Evolutionary conservation across 2,329 filamentous ascomycete species (phyloP), one percentile per base, ranked within the genome.

Genomic region (Fusarium miscanthi): DNA sequence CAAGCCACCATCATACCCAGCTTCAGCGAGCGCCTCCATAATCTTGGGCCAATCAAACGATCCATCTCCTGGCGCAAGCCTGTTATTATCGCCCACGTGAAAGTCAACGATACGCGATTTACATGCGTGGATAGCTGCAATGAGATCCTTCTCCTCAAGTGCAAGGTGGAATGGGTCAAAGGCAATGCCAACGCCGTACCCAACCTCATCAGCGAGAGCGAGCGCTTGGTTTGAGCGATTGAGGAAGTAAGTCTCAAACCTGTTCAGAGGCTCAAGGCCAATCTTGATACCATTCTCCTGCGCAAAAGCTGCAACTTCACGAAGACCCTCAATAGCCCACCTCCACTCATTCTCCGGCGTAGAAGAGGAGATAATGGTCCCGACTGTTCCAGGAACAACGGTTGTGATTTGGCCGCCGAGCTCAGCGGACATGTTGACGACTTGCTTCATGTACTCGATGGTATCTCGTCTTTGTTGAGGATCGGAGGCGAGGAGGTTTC

Each of bases 191-290:
- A 64, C 61, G 5, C 38, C 64, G 9, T 60, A 64, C 0, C 73
- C 73, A 13, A 74, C 58, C 12, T 74, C 69, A 23, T 74, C 63
- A 0, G 74, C 73, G 16, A 76, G 69, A 5, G 71, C 63, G 3
- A 75, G 65, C 27, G 69, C 73, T 45, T 76, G 74, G 17, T 69
- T 66, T 4, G 65, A 46, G 3, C 73, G 58, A 23, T 75, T 76
- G 38, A 75, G 48, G 3, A 76, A 75, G n/a, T 76, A 73, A 4
- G 73, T 75, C 48, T 75, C 73, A 11, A 75, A 75, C 8, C 74
- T 61, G 10, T 76, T 75, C 9, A 76, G 45, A 5, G 74, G 70
- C 17, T 75, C 74, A 6, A 76, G 54, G 2, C 58, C 73, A 37
- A 74, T 59, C n/a, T 21, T 65, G 14, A 75, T 73, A 16, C 46